Conservation (phyloP, 495 filamentous ascomycete species). For the Neurospora sp. region DNA sequence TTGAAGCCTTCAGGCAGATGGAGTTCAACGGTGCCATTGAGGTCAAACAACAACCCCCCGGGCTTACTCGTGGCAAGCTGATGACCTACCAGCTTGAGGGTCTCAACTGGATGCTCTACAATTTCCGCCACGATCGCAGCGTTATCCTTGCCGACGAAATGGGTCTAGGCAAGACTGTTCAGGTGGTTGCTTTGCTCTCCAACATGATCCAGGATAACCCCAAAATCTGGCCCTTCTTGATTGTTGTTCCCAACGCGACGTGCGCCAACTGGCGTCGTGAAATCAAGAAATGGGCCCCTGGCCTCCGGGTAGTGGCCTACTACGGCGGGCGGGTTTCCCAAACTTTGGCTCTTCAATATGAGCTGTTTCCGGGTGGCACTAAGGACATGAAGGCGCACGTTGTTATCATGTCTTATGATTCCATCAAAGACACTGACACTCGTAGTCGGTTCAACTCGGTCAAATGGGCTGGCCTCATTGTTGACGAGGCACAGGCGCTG, state of each 20-base stretch:
- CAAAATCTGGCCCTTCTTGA: conserved; percentile 80
- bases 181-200: conserved; percentile 75
- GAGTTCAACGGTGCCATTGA: conserved; percentile 57
- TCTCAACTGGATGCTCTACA: conserved; percentile 94
- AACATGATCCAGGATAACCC: conserved; percentile 65
- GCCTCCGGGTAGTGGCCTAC: conserved; percentile 79
- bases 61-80: conserved; percentile 65
- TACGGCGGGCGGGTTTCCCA: conserved; percentile 66
- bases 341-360: conserved; percentile 59
- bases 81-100: conserved; percentile 95
- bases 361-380: conserved; percentile 59
- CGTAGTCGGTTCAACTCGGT: conserved; percentile 51
- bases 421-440: conserved; percentile 59
- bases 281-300: conserved; percentile 87
- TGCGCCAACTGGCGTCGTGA: conserved; percentile 96
- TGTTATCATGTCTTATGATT: conserved; percentile 90
- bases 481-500: conserved; percentile 92
- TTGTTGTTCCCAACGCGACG: conserved; percentile 90
- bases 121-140: conserved; percentile 69
- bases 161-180: conserved; percentile 97
- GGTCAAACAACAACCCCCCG: conserved; percentile 60
- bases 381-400: conserved; percentile 69
- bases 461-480: conserved; percentile 79
- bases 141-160: conserved; percentile 98
- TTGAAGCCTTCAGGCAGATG: conserved; percentile 49